phyloP scores from a whole-genome alignment of 2,329 filamentous ascomycete genomes.

The Neocucurbitaria cava region DNA sequence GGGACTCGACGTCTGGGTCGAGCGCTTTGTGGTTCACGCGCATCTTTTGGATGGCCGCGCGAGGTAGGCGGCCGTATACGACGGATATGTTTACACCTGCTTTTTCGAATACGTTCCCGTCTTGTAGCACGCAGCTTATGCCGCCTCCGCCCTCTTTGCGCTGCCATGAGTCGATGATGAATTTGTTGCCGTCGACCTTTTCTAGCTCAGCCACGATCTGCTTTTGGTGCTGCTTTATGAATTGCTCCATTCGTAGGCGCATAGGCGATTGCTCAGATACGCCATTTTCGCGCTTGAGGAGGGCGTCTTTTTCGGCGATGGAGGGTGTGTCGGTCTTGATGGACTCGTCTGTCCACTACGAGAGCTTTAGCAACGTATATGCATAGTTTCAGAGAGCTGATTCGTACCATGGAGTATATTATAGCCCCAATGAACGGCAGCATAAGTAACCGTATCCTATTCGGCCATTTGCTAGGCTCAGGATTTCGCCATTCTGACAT shows the following conservation, averaged over 20 bases:
- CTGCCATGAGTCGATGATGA: conserved; percentile 85
- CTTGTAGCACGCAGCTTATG: conserved; percentile 92
- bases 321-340: conserved; percentile 65
- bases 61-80: conserved; percentile 89
- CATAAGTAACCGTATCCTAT: conserved; percentile 54
- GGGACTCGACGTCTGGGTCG: conserved; percentile 75
- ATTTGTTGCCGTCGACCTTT: conserved; percentile 80
- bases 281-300: conserved; percentile 78
- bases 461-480: conserved; percentile 45
- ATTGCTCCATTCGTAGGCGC: conserved; percentile 96
- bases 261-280: conserved; percentile 84
- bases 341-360: conserved; percentile 46
- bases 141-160: conserved; percentile 90
- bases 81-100: conserved; percentile 94
- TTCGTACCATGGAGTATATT: conserved; percentile 64
- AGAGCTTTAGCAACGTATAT: conserved; percentile 7
- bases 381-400: background rate
- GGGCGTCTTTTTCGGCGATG: conserved; percentile 84
- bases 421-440: conserved; percentile 61
- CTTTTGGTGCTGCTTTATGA: conserved; percentile 92
- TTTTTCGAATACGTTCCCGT: conserved; percentile 97
- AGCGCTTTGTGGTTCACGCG: conserved; percentile 92
- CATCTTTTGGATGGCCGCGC: conserved; percentile 82
- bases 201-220: conserved; percentile 85
- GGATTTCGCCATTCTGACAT: conserved; percentile 45